Base-by-base conservation (phyloP, 768 basidiomycete species). In the Bullera alba region DNA sequence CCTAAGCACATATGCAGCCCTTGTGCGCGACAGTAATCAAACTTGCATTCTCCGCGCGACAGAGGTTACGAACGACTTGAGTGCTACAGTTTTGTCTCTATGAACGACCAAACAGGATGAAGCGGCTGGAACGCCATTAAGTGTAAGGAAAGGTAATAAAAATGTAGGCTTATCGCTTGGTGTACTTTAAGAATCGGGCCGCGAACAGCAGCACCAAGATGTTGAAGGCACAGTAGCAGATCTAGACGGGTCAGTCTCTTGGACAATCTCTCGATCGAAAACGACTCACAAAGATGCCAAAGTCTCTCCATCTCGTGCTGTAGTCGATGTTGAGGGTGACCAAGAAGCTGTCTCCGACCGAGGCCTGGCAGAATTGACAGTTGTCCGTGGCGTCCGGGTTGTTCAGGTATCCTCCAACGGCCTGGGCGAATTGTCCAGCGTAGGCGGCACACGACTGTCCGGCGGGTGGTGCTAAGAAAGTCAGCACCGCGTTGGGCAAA, bases 361-460 rank as follows among this genome's bases (percentile, higher is more conserved):
- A 23, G 50, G 63, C 64, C 43, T 63, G 63, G 63, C 89, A 92
- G 69, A 87, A 92, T 21, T 80, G 79, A 71, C 90, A 92, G 2
- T 70, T 65, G 0, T 69, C 55, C 0, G 81, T 83, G 8, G 78
- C 84, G 46, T 78, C 75, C 0, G 79, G 77, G 63, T 90, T 84
- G 54, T 83, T 78, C 17, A 95, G 72, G 72, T 92, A 92, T 0
- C 87, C 89, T 1, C 86, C 86, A 39, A 79, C 77, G 0, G 69
- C 72, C 0, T 54, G 55, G 5, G 85, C 80, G 71, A 87, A 92
- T 7, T 79, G 77, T n/a, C 77, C 73, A 0, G 84, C 87, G 83
- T 85, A 93, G 3, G 78, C 58, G 10, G 58, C 58, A 65, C 90
- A 93, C 0, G 83, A 86, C 67, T 88, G 81, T 3, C 83, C 83